These are phyloP conservation scores for Diplodia mutila DNA, from an alignment of 2,329 filamentous ascomycete species.

Conservation along the genomic window DNA sequence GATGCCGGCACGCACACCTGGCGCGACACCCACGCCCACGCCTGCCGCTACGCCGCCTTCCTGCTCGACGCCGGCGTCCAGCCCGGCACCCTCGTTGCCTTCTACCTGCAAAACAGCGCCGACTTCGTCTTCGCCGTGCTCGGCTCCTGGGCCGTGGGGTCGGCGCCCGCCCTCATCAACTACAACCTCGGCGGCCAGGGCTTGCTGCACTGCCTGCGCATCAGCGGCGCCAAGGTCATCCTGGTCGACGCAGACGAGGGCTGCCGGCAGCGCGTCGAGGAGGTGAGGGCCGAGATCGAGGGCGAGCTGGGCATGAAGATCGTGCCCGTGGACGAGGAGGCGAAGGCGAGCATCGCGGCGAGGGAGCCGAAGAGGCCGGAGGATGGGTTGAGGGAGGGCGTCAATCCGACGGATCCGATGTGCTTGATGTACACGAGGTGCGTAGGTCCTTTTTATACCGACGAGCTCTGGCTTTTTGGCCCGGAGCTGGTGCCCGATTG, in stretches of 20 bases:
- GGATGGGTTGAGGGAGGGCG: slow-evolving; percentile 49
- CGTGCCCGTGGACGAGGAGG: slow-evolving; percentile 55
- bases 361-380: slow-evolving; percentile 43
- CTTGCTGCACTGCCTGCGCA: slow-evolving; percentile 66
- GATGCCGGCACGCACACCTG: slow-evolving; percentile 63
- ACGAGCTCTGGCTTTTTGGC: slow-evolving; percentile 60
- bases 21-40: slow-evolving; percentile 41
- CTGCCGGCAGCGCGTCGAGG: slow-evolving; percentile 48
- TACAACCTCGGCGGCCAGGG: slow-evolving; percentile 68
- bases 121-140: slow-evolving; percentile 68
- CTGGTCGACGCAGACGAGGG: slow-evolving; percentile 61
- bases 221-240: slow-evolving; percentile 60
- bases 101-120: slow-evolving; percentile 70
- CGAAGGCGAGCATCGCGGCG: slow-evolving; percentile 48
- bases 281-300: slow-evolving; percentile 52
- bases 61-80: slow-evolving; percentile 54
- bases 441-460: neutral
- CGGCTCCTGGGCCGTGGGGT: slow-evolving; percentile 63
- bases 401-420: slow-evolving; percentile 51
- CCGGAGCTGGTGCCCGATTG: neutral
- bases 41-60: slow-evolving; percentile 43
- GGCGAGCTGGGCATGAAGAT: slow-evolving; percentile 63
- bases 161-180: slow-evolving; percentile 72
- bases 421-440: slow-evolving; percentile 63
- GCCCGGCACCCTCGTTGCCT: slow-evolving; percentile 63